Base-by-base conservation (phyloP, 1,284 basidiomycete genomes). In the Violaceomyces palustris region DNA sequence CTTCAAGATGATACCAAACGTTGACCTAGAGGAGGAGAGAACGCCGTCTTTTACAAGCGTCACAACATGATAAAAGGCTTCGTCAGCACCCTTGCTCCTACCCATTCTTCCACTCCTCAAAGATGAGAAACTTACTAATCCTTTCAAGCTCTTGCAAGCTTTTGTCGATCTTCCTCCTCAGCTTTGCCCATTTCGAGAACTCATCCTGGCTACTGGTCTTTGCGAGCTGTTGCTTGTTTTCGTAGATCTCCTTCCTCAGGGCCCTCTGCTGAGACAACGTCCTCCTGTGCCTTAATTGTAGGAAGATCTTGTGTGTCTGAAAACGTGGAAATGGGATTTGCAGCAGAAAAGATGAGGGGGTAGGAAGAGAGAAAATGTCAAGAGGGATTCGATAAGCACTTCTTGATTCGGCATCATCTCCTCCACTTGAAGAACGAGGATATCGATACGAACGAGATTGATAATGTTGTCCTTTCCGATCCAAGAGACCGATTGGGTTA, bases 131-230 rank as follows among this genome's bases (percentile, higher is more conserved):
- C 69, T 26, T 18, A 73, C 69, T 97, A 57, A 87, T 79, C 74
- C 84, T 86, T 77, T 98, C 93, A n/a, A 98, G 79, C 38, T 97
- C 89, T 23, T 82, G 81, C n/a, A 94, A 74, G 5, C 86, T 86
- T 75, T 94, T 96, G 77, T 99, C 94, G 25, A 96, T 83, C 60
- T 82, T 87, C 55, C 94, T 77, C 65, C 87, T 78, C 64, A 98
- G 76, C 77, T 91, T 93, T 33, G 93, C 93, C 94, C 94, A 98
- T 76, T 91, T 97, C 14, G 92, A 88, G 74, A 99, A 98, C 72
- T 98, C 87, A 72, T 97, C 93, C 73, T 98, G 93, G 11, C 89
- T 87, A 64, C 87, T 90, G 23, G 92, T 98, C 67, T 84, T 83
- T 47, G 85, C 76, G 8, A 98, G 81, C 72, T 96, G 87, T 28